Percentiles rank a stretch among this genome's conserved stretches.
Evolutionary conservation across 371 early-diverging fungal species (phyloP).

Genomic region (Syncephalastrum racemosum): DNA sequence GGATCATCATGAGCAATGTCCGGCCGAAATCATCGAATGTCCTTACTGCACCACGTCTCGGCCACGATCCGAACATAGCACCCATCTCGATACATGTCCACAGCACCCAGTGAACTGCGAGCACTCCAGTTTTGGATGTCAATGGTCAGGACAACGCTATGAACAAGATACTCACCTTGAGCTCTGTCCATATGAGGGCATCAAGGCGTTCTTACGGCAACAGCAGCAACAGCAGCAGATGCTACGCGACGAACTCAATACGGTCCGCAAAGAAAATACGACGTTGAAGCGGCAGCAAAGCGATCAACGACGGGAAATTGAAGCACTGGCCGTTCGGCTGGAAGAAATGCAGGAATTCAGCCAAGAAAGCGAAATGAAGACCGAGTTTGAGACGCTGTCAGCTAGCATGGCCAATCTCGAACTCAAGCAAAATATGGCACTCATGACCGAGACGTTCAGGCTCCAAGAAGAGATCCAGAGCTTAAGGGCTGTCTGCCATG

Average conservation of each 20-base stretch:
- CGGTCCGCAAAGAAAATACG: constrained; percentile 44
- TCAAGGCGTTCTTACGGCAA: constrained; percentile 53
- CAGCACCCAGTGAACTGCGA: constrained; percentile 50
- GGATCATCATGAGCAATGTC: constrained; percentile 63
- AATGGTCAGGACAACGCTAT: constrained; percentile 58
- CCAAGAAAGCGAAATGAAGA: constrained; percentile 48
- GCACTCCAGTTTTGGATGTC: constrained; percentile 59
- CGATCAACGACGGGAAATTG: constrained; percentile 43
- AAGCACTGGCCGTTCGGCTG: constrained; percentile 35
- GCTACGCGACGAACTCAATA: constrained; percentile 46
- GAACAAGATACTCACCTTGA: constrained; percentile 40
- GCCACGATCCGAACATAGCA: constrained; percentile 46
- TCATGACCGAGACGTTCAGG: constrained; percentile 68
- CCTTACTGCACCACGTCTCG: constrained; percentile 56
- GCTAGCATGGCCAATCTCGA: constrained; percentile 61
- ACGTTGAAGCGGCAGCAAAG: constrained; percentile 44
- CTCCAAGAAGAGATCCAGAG: constrained; percentile 72
- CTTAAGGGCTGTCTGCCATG: constrained; percentile 62
- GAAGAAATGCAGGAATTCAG: constrained; percentile 21
- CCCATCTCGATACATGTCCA: constrained; percentile 57
- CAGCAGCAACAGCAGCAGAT: constrained; percentile 48
- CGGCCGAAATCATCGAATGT: constrained; percentile 58
- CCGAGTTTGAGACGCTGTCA: constrained; percentile 60
- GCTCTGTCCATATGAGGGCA: constrained; percentile 61
- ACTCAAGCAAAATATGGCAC: constrained; percentile 66